A percentile compares a stretch with the other conserved stretches of the same genome.
Conservation (phyloP, 2,329 filamentous ascomycete species). For the Monilinia aucupariae region DNA sequence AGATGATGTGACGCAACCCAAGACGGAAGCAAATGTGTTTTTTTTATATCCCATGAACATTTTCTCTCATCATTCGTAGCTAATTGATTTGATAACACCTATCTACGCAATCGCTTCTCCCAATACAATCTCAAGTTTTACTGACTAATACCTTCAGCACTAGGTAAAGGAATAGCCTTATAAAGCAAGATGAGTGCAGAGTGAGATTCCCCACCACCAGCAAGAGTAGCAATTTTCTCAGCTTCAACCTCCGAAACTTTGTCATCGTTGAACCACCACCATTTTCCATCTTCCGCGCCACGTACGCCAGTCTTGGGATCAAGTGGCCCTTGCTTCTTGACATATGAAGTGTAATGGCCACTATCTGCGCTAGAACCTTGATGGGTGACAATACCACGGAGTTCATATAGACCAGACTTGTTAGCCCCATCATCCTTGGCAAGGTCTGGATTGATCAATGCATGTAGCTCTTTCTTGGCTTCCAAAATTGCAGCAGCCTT, state of each 20-base stretch:
- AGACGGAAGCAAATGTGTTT: not conserved
- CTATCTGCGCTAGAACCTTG: conserved; percentile 96
- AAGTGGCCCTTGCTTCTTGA: conserved; percentile 77
- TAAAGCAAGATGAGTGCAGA: conserved; percentile 78
- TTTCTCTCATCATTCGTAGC: not conserved
- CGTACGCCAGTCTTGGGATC: conserved; percentile 72
- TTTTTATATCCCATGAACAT: not conserved
- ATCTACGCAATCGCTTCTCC: not conserved
- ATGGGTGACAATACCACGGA: conserved; percentile 90
- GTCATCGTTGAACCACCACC: conserved; percentile 99
- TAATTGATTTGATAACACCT: not conserved
- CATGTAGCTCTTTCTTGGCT: conserved; percentile 83
- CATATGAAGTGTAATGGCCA: conserved; percentile 95
- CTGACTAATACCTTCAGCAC: conserved; percentile 42
- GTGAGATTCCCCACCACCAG: conserved; percentile 84
- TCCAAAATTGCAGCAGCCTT: conserved; percentile 65
- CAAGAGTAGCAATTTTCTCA: conserved; percentile 85
- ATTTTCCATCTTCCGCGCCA: conserved; percentile 81
- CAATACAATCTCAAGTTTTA: conserved; percentile 1
- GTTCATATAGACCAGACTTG: conserved; percentile 90
- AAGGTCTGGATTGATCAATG: conserved; percentile 69
- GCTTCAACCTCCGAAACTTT: conserved; percentile 87
- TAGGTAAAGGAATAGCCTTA: conserved; percentile 64
- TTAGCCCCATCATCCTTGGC: conserved; percentile 77
- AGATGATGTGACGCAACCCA: not conserved